Evolutionary conservation across 169 alveolate genomes (phyloP).

Genomic region (Plasmodium knowlesi): DNA sequence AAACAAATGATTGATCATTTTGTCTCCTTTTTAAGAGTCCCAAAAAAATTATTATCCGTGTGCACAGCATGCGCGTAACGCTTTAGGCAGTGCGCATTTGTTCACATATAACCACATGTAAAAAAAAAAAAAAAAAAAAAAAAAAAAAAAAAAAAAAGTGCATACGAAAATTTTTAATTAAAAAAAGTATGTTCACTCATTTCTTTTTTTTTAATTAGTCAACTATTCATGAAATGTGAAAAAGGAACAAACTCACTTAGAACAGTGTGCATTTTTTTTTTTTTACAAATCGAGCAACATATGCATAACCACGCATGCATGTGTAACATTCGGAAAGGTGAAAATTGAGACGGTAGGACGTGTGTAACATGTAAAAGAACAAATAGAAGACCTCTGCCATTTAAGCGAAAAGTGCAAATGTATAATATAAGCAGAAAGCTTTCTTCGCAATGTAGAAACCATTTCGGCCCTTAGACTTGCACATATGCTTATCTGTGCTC

Average conservation of each 20-base stretch:
- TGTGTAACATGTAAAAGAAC: constrained; percentile 4
- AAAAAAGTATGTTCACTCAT: background rate
- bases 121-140: constrained; percentile 27
- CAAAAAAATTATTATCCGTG: background rate
- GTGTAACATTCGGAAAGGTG: background rate
- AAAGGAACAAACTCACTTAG: background rate
- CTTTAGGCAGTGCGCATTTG: constrained; percentile 1
- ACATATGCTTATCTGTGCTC: background rate
- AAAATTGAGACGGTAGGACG: background rate
- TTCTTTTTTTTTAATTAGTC: background rate
- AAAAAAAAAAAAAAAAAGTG: background rate
- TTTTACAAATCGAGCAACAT: background rate
- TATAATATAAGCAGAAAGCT: background rate
- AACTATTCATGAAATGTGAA: background rate
- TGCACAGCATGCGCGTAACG: background rate
- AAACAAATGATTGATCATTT: background rate
- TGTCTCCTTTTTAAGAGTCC: constrained; percentile 47
- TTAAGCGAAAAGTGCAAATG: background rate
- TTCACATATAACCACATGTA: background rate
- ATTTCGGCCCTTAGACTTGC: background rate
- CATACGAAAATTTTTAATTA: background rate
- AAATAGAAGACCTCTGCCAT: background rate
- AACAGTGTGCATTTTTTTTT: background rate
- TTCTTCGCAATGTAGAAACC: background rate
- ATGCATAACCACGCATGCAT: constrained; percentile 5